phyloP scores from a whole-genome alignment of 805 yeast genomes.

The Candida rishiriensis region DNA sequence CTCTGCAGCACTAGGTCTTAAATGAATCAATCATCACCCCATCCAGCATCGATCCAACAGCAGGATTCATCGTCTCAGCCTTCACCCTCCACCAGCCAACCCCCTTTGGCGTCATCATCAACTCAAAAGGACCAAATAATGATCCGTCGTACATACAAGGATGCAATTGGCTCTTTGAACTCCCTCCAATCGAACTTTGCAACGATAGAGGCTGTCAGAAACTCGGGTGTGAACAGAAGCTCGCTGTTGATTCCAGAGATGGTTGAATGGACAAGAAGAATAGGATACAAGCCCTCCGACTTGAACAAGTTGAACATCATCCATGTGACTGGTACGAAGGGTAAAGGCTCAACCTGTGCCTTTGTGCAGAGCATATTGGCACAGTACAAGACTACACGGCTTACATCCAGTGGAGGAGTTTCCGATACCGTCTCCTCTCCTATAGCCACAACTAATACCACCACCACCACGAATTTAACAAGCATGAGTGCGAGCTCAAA shows the following conservation, averaged over 20 bases:
- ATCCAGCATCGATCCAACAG: not conserved
- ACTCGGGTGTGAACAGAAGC: slow-evolving; percentile 58
- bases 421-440: too few relatives aligned
- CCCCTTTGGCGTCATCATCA: too few relatives aligned
- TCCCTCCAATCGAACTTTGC: slow-evolving; percentile 89
- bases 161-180: slow-evolving; percentile 82
- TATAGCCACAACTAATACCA: too few relatives aligned
- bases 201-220: slow-evolving; percentile 75
- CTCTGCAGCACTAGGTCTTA: not conserved
- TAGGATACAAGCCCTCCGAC: slow-evolving; percentile 63
- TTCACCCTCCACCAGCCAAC: too few relatives aligned
- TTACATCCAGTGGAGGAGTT: slow-evolving; percentile 5
- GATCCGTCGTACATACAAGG: slow-evolving; percentile 37
- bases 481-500: not conserved
- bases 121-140: slow-evolving; percentile 9
- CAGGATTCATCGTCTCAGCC: not conserved
- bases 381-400: slow-evolving; percentile 43
- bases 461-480: too few relatives aligned
- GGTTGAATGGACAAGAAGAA: slow-evolving; percentile 70
- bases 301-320: slow-evolving; percentile 72
- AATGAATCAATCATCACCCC: not conserved
- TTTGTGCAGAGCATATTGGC: slow-evolving; percentile 76
- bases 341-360: slow-evolving; percentile 97
- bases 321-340: slow-evolving; percentile 97
- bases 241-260: slow-evolving; percentile 79